These are phyloP conservation scores for Rhizoclosmatium sp. DNA, from an alignment of 192 early-diverging fungal genomes.

Conservation along the genomic window DNA sequence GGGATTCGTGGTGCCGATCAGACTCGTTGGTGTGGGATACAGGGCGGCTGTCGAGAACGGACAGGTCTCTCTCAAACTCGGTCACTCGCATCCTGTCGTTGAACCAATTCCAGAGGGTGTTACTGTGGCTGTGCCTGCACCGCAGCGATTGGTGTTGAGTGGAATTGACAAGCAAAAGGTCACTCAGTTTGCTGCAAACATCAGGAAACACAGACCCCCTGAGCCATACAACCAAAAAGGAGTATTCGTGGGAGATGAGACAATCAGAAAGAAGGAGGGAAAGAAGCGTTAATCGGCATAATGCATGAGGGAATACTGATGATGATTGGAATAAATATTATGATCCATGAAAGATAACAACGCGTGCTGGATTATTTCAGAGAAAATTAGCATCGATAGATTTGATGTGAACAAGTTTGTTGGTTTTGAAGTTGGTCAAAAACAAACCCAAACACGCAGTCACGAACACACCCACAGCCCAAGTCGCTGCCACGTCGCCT, in stretches of 20 bases:
- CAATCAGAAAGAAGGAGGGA: conserved; percentile 97
- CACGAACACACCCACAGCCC: background rate
- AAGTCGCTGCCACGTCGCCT: background rate
- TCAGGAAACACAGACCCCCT: conserved; percentile 88
- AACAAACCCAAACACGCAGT: background rate
- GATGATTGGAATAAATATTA: background rate
- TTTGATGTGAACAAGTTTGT: too few relatives aligned
- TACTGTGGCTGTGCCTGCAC: conserved; percentile 74
- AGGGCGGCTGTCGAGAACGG: conserved; percentile 79
- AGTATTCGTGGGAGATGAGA: conserved; percentile 97
- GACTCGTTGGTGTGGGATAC: conserved; percentile 94
- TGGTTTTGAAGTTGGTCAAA: background rate
- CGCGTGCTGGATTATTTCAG: too few relatives aligned
- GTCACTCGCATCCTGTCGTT: conserved; percentile 84
- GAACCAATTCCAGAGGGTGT: conserved; percentile 84
- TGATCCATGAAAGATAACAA: background rate
- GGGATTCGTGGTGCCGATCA: conserved; percentile 82
- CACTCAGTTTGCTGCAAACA: conserved; percentile 91
- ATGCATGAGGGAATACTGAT: background rate
- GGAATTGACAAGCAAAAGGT: conserved; percentile 82
- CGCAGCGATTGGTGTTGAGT: conserved; percentile 84
- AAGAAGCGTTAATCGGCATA: conserved; percentile 73
- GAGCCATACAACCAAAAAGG: conserved; percentile 99
- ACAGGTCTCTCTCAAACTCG: conserved; percentile 72
- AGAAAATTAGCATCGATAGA: too few relatives aligned